Percentiles rank a stretch among this genome's conserved stretches.
These are phyloP conservation scores for Allantophomopsis cytisporea DNA, from an alignment of 2,329 filamentous ascomycete genomes.

Conservation along the genomic window DNA sequence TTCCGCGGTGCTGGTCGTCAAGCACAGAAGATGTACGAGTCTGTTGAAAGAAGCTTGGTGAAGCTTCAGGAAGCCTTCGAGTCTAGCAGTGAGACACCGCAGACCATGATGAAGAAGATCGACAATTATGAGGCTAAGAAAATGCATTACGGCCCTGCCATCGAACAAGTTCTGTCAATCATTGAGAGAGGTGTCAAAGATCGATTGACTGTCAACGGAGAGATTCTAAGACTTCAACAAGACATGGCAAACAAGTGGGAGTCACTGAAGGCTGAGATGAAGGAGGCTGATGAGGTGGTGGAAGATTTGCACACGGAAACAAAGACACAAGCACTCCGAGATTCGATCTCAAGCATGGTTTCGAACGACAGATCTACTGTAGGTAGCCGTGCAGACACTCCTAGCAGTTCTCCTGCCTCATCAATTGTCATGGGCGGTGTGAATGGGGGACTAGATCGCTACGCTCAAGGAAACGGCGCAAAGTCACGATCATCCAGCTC, in stretches of 20 bases:
- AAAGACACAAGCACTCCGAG: conserved; percentile 64
- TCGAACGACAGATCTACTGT: conserved; percentile 29
- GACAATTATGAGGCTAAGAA: conserved; percentile 94
- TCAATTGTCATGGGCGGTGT: conserved; percentile 43
- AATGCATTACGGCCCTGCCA: conserved; percentile 83
- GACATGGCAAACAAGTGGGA: conserved; percentile 80
- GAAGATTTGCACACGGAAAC: conserved; percentile 56
- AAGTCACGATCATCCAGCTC: conserved; percentile 14
- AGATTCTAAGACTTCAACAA: conserved; percentile 73
- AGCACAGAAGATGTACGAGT: conserved; percentile 94
- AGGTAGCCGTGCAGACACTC: conserved; percentile 29
- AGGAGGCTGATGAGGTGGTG: conserved; percentile 59
- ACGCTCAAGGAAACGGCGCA: conserved; percentile 16
- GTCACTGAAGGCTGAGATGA: conserved; percentile 61
- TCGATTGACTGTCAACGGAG: conserved; percentile 90
- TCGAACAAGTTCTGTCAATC: conserved; percentile 80
- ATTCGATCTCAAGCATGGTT: conserved; percentile 86
- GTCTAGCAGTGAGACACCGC: conserved; percentile 54
- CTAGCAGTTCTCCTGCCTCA: conserved; percentile 49
- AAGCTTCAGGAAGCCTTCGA: conserved; percentile 77
- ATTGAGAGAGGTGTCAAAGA: conserved; percentile 95
- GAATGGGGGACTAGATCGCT: conserved; percentile 21
- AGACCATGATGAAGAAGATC: conserved; percentile 64
- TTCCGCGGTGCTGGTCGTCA: conserved; percentile 88
- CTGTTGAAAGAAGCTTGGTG: conserved; percentile 71